These are phyloP conservation scores for Neodidymelliopsis sp. DNA, from an alignment of 2,329 filamentous ascomycete species.

Conservation along the genomic window DNA sequence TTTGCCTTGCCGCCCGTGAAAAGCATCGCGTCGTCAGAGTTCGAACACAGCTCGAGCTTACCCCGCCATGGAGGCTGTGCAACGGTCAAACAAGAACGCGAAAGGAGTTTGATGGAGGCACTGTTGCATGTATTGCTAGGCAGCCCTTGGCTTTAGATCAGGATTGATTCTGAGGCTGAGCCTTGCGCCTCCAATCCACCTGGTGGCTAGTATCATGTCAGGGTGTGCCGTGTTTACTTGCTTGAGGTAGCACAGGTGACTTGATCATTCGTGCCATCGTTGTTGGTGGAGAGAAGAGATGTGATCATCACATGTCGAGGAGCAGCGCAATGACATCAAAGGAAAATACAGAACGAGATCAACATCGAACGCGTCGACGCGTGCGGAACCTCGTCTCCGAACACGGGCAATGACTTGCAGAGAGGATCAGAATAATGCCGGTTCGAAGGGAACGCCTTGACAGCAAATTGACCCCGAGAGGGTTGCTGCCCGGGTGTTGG, in stretches of 20 bases:
- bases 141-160: no score
- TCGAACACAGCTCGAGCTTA: slow-evolving; percentile 12
- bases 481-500: slow-evolving; percentile 15
- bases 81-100: slow-evolving; percentile 1
- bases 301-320: slow-evolving; percentile 7
- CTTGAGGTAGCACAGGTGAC: slow-evolving; percentile 15
- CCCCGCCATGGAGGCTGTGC: slow-evolving; percentile 13
- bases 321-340: not conserved
- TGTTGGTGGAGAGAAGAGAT: slow-evolving; percentile 5
- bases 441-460: slow-evolving; percentile 1
- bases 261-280: slow-evolving; percentile 21
- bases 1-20: slow-evolving; percentile 16
- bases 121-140: not conserved
- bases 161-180: not conserved
- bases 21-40: slow-evolving; percentile 6
- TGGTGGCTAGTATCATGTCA: slow-evolving; percentile 12
- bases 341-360: slow-evolving; percentile 7
- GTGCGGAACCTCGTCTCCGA: slow-evolving; percentile 13
- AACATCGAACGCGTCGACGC: slow-evolving; percentile 1
- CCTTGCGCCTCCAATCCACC: not conserved
- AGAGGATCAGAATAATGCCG: slow-evolving; percentile 7
- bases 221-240: not conserved
- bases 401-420: slow-evolving; percentile 26
- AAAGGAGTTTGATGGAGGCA: not conserved
- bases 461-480: slow-evolving; percentile 5